phyloP scores from a whole-genome alignment of 2,329 filamentous ascomycete species.

The Fusarium siculi region DNA sequence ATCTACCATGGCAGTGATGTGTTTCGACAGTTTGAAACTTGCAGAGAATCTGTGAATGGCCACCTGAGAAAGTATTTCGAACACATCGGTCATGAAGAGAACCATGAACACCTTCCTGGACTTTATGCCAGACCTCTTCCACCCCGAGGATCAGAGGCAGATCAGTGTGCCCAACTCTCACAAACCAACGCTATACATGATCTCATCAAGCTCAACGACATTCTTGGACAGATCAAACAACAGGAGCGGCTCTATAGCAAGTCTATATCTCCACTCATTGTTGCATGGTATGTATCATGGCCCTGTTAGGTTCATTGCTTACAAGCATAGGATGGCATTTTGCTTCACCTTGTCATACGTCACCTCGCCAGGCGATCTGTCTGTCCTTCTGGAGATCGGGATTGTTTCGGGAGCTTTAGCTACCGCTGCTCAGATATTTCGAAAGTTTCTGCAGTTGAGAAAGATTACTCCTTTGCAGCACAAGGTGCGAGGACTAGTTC shows the following conservation, averaged over 20 bases:
- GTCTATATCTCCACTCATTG: fast-evolving
- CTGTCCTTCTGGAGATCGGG: fast-evolving
- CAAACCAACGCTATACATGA: fast-evolving
- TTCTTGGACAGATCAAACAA: neutral
- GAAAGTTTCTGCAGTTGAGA: neutral
- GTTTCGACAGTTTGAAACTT: neutral
- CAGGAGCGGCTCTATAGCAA: neutral
- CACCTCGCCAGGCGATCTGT: fast-evolving
- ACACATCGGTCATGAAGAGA: fast-evolving
- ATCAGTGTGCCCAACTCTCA: neutral
- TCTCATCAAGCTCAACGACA: neutral
- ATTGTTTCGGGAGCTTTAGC: fast-evolving
- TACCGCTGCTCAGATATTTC: fast-evolving
- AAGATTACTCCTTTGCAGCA: neutral
- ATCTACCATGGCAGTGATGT: fast-evolving
- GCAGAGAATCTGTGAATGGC: neutral
- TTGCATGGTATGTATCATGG: neutral
- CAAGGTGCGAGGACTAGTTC: constrained; percentile 1
- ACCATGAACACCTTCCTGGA: fast-evolving
- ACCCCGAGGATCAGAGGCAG: fast-evolving
- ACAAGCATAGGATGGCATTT: neutral
- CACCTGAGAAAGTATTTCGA: neutral
- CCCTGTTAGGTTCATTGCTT: neutral
- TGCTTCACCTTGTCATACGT: neutral
- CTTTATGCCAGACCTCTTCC: neutral